Evolutionary conservation across 2,329 filamentous ascomycete genomes (phyloP), one percentile per base, ranked within the genome.

Genomic region (Gnomoniopsis smithogilvyi): DNA sequence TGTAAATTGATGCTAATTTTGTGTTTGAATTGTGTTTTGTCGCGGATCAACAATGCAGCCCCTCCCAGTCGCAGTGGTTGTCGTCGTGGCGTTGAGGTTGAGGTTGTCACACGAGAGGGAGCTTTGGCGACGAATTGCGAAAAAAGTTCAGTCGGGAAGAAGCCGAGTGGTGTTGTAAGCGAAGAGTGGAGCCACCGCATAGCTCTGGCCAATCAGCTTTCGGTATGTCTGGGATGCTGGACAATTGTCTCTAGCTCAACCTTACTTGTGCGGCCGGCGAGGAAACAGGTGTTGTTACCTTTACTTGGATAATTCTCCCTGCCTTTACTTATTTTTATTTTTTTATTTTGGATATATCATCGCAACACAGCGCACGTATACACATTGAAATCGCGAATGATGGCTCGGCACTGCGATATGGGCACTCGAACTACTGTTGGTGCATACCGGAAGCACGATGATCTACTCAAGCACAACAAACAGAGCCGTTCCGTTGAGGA

Each of bases 1-100:
- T 26, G 26, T n/a, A 2, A 2, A n/a, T 2, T n/a, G 26, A 12
- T 12, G 22, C 34, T 50, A 8, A 19, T 26, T 14, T n/a, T 3
- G n/a, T 21, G n/a, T 19, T 2, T 12, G 26, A 19, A 15, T 19
- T 15, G 2, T 17, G 12, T 36, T 51, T 2, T 26, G 22, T 47
- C 21, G 47, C 51, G 26, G 21, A 24, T 56, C 46, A 21, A 51
- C 34, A 19, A 36, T 48, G 34, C 48, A 24, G 22, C 38, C 51
- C 38, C 34, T 55, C 57, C 57, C 57, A 59, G 55, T 61, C 59
- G 59, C 56, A 53, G 36, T 61, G 51, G 51, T 38, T 51, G 49
- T 51, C 26, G 54, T 51, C 22, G 24, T 30, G 48, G 33, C n/a
- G 41, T 47, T 36, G 51, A 30, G 46, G n/a, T 50, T 33, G 26